Evolutionary conservation across 2,329 filamentous ascomycete species (phyloP), one percentile per base, ranked within the genome.

Genomic region (Metarhizium humberi): DNA sequence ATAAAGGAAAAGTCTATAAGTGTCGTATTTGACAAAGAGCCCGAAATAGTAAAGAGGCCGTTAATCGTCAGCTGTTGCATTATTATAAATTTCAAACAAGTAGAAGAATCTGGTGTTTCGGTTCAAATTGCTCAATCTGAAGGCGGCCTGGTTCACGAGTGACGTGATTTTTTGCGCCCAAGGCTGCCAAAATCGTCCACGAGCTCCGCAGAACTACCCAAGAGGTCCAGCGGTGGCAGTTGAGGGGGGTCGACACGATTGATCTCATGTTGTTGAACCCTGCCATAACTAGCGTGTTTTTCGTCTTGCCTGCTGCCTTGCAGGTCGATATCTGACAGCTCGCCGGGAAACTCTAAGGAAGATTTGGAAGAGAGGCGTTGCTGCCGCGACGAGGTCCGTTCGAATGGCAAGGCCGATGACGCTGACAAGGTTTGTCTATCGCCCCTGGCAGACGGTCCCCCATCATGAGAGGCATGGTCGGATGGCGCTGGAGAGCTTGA

Each of bases 201-300:
- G 16, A 85, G 69, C 65, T 85, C 82, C 1, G 81, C 82, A 6
- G 78, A 72, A 58, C 74, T 78, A 20, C 78, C 79, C 2, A 82
- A 65, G 29, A 80, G 69, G 58, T 81, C 74, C 10, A 74, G 66
- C 8, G 71, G 66, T 4, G 63, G 68, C 42, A 71, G 67, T 25
- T 73, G 70, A 5, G 76, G 78, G 18, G 43, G 25, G 53, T 84
- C 80, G 20, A 84, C 72, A 32, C 76, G 75, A 62, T 70, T 80
- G 56, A 84, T 78, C 56, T 72, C 80, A 55, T 82, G 80, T 38
- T 83, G 79, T 56, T 78, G 72, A 25, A 86, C 83, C 54, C 74
- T 74, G 20, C 82, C 82, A 54, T 78, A 77, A 55, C 74, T 82
- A 1, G 78, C 76, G 7, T 79, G 76, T 38, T 76, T 72, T 50